Evolutionary conservation across 345 rosid genomes (phyloP), one percentile per base, ranked within the genome.

Genomic region (Punica granatum): DNA sequence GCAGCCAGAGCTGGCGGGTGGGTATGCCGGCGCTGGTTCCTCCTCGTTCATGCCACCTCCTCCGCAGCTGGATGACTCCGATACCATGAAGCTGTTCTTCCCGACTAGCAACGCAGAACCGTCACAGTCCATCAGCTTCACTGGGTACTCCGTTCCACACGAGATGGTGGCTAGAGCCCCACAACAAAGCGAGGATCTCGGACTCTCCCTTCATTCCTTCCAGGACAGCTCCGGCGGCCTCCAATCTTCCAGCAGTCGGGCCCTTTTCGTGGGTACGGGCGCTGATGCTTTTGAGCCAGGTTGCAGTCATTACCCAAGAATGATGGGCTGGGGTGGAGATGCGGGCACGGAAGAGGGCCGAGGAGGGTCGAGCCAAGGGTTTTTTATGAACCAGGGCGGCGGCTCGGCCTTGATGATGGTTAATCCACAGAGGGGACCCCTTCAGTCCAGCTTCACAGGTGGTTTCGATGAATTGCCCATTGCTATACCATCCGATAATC

Each of bases 401-500:
- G 72, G 65, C 61, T 51, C 30, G 66, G 16, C 39, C 68, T 80
- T 51, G 66, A 71, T 43, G 35, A 70, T 74, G 42, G 77, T 73
- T 48, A 35, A 30, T 53, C 75, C 77, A 66, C 88, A 77, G 73
- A 76, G 95, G 90, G 95, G 90, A 66, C 76, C 92, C 87, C 90
- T 88, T 86, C 95, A 88, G 91, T 84, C 97, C 95, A 86, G 82
- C 78, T 83, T 83, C 42, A 59, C 75, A 6, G 36, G 3, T 28
- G 61, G 33, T 1, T 18, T 19, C n/a, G 82, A 63, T 18, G 59
- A 37, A 11, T 28, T 60, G 60, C 23, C 60, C 6, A 31, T 6
- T 19, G 26, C 67, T n/a, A 6, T 7, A 44, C 67, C 35, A 19
- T 35, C 49, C 0, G 59, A 46, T 3, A 59, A 39, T n/a, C 36